Percentiles rank a stretch among this genome's conserved stretches.
Evolutionary conservation across 257 asterid genomes (phyloP).

Genomic region (Solanum chiquidenum): DNA sequence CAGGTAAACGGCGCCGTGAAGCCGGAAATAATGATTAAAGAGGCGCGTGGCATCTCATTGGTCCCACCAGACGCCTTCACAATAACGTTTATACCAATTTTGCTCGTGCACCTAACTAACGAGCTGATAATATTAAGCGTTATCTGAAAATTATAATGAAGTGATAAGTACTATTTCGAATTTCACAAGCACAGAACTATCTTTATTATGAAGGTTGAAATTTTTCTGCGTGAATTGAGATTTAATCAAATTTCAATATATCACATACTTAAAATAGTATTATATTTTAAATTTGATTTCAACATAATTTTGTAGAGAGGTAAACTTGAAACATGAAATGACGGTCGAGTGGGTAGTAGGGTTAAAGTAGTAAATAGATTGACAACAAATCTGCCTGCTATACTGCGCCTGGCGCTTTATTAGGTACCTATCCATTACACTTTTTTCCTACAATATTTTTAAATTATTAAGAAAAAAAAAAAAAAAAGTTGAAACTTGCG

Average conservation of each 20-base stretch:
- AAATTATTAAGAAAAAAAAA: background rate
- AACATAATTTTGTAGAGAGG: background rate
- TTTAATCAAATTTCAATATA: background rate
- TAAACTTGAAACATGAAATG: background rate
- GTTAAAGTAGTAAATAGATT: background rate
- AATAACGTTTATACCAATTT: background rate
- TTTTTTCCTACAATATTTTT: background rate
- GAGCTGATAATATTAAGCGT: too few species aligned
- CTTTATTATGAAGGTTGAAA: too few species aligned
- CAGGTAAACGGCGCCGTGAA: conserved; percentile 13
- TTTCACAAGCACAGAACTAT: accelerated
- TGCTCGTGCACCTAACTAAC: background rate
- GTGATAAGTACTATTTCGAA: too few species aligned
- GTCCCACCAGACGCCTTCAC: background rate
- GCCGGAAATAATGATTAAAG: conserved; percentile 7
- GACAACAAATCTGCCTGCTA: background rate
- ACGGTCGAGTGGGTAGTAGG: background rate
- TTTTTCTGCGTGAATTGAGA: too few species aligned
- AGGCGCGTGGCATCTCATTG: background rate
- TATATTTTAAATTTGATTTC: background rate
- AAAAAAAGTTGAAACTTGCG: background rate
- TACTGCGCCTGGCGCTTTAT: background rate
- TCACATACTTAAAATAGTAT: too few species aligned
- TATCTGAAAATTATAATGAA: too few species aligned
- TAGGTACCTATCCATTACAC: background rate